Conservation (phyloP, 139 green algal genomes). For the Pleodorina starrii region DNA sequence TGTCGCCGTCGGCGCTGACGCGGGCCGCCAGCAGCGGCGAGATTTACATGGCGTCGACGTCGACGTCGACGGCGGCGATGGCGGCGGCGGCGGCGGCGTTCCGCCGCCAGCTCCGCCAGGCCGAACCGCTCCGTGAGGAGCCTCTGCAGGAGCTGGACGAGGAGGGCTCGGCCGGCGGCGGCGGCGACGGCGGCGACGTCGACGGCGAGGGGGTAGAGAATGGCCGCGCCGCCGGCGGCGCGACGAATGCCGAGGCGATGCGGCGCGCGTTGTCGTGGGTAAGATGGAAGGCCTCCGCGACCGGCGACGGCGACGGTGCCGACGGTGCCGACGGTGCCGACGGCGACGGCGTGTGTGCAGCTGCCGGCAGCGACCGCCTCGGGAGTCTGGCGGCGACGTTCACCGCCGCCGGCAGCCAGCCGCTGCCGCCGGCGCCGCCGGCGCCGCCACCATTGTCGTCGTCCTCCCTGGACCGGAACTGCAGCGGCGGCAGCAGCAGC, state of each 20-base stretch:
- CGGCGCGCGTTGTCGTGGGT: not conserved
- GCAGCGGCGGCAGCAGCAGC: constrained; percentile 30
- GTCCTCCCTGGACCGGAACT: not conserved
- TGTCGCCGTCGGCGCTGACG: not conserved
- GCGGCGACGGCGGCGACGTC: not conserved
- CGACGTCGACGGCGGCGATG: not conserved
- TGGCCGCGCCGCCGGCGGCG: no score
- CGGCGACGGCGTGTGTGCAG: not conserved
- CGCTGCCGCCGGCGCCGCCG: not conserved
- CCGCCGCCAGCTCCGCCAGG: no score
- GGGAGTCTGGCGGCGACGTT: not conserved
- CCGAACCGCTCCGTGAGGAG: no score
- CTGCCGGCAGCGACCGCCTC: not conserved
- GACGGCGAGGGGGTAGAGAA: no score
- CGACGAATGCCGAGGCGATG: no score
- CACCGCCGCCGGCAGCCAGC: not conserved
- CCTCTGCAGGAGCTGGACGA: not conserved
- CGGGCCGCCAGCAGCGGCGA: not conserved
- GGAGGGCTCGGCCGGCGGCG: not conserved
- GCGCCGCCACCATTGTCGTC: not conserved
- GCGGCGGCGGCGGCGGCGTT: not conserved
- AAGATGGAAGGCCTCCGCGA: not conserved
- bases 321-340: not conserved
- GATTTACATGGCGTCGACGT: not conserved
- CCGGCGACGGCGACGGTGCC: no score